Base-by-base conservation (phyloP, 345 rosid species). In the Streptanthus diversifolius region DNA sequence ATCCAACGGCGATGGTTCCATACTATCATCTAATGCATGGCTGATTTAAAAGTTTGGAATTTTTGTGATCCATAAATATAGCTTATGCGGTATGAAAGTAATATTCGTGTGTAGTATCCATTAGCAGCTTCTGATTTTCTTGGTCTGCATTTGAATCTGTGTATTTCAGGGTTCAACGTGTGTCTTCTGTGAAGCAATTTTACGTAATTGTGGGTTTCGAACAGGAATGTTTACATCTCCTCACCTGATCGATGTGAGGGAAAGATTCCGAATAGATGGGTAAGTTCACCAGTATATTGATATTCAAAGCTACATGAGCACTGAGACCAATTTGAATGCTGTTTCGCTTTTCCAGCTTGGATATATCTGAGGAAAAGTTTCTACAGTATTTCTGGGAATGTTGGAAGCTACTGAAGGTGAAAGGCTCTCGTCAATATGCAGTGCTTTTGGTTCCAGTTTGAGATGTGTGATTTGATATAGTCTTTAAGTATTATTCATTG, bases 221-320 rank as follows among this genome's bases (percentile, higher is more conserved):
- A 92, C 96, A 5, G 98, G 95, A 77, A 59, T 92, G 41, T 92
- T 92, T 83, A 92, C 85, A 49, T 92, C 98, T 37, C 98, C 98
- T 37, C 96, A 92, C 81, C 82, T 92, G 47, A 87, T 92, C 78
- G 98, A 92, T 79, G 96, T 90, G 72, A 82, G 98, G 81, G 98
- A 92, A 79, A 84, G 98, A 82, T 85, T 88, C 55, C 89, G 85
- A 15, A 48, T 92, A 55, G 80, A 90, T 53, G 96, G 98, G 96
- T 92, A 73, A 81, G 95, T 82, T 39, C 73, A 66, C 25, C 36
- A 27, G 8, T 35, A 22, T 14, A 14, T 62, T 33, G 65, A 53
- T 68, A 41, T 61, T 60, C 29, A 41, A 30, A 33, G 52, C 49
- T 53, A 54, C 66, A 19, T 63, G 70, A 53, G 43, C 53, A 56